Evolutionary conservation across 164 flowering plant species (phyloP).

Genomic region (Sextonia rubra): DNA sequence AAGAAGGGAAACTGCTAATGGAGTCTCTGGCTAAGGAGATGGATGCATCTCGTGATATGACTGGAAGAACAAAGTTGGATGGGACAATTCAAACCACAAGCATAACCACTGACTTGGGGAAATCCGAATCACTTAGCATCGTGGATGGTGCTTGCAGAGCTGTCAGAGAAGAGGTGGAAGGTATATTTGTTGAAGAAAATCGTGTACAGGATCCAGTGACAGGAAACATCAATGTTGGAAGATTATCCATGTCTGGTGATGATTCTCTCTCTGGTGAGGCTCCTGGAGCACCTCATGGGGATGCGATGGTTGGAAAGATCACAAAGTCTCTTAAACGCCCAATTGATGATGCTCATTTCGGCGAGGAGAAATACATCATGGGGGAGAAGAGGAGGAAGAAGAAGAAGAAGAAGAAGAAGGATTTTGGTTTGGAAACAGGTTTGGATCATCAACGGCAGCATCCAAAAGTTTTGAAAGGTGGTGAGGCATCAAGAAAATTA

Average conservation of each 20-base stretch:
- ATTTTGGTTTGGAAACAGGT: constrained; percentile 18
- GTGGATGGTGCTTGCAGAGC: not conserved
- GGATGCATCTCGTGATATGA: not conserved
- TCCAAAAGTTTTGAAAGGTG: constrained; percentile 25
- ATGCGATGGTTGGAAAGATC: constrained; percentile 29
- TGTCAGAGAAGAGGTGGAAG: not conserved
- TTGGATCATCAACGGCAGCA: constrained; percentile 26
- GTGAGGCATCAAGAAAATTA: constrained; percentile 13
- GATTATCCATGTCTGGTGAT: not conserved
- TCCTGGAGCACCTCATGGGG: constrained; percentile 12
- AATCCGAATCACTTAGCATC: not conserved
- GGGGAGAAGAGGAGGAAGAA: constrained; percentile 52
- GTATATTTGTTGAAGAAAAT: not conserved
- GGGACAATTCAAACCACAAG: not conserved
- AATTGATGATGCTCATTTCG: constrained; percentile 25
- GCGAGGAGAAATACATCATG: constrained; percentile 23
- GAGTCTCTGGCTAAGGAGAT: constrained; percentile 11
- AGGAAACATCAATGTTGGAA: constrained; percentile 9
- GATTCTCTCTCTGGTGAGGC: not conserved
- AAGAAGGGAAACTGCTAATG: constrained; percentile 17
- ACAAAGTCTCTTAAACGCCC: constrained; percentile 40
- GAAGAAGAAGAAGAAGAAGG: constrained; percentile 48
- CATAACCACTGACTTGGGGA: not conserved
- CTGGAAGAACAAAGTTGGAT: constrained; percentile 8
- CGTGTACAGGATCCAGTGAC: constrained; percentile 10